These are phyloP conservation scores for Zymoseptoria ardabiliae DNA, from an alignment of 2,329 filamentous ascomycete species.

Conservation along the genomic window DNA sequence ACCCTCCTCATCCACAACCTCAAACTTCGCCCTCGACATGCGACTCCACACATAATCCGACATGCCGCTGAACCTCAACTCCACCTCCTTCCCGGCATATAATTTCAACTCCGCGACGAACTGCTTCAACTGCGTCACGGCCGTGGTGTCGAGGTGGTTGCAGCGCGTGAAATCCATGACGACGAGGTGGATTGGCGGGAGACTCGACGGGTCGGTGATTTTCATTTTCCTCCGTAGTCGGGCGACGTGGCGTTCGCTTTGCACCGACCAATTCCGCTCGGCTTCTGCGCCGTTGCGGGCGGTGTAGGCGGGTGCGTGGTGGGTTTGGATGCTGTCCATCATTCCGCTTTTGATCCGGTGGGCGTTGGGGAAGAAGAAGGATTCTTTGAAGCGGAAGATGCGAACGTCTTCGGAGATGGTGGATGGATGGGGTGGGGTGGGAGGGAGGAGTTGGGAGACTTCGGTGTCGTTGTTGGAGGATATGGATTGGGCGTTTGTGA, in stretches of 20 bases:
- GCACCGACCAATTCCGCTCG: constrained; percentile 50
- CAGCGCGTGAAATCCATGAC: constrained; percentile 48
- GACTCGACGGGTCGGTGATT: constrained; percentile 25
- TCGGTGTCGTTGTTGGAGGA: constrained; percentile 12
- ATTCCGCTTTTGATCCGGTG: constrained; percentile 45
- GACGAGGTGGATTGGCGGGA: constrained; percentile 40
- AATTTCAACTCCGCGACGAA: constrained; percentile 43
- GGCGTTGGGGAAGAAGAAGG: constrained; percentile 56
- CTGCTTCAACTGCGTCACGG: constrained; percentile 43
- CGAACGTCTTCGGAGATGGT: constrained; percentile 43
- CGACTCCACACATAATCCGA: constrained; percentile 32
- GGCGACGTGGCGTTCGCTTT: constrained; percentile 41
- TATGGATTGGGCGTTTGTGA: constrained; percentile 37
- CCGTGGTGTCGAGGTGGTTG: constrained; percentile 49
- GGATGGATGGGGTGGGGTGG: constrained; percentile 5
- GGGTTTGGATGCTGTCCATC: constrained; percentile 45
- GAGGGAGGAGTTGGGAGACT: constrained; percentile 10
- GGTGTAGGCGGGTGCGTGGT: constrained; percentile 36
- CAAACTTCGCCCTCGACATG: constrained; percentile 18
- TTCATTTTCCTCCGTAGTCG: constrained; percentile 38
- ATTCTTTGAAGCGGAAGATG: constrained; percentile 51
- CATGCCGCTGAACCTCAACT: constrained; percentile 46
- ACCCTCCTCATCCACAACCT: constrained; percentile 13
- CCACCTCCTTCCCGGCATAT: constrained; percentile 42
- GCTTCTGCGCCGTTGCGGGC: constrained; percentile 30